Conservation (phyloP, 306 rosid species). For the Rosa rugosa region DNA sequence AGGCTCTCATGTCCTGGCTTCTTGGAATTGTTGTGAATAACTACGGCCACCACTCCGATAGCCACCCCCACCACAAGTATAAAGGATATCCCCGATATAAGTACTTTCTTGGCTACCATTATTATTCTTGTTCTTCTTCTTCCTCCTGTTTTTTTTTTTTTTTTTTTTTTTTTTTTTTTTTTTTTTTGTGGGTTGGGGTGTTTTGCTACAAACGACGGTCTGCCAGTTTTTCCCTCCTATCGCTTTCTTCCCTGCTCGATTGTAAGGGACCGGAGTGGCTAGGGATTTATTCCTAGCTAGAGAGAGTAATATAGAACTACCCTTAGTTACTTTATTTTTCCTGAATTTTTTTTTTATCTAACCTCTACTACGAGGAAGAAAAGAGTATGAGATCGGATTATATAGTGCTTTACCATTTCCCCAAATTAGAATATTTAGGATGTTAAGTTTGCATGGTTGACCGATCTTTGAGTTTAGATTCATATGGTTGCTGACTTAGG, state of each 20-base stretch:
- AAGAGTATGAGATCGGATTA: background rate
- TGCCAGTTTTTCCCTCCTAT: slow-evolving; percentile 20
- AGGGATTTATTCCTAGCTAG: background rate
- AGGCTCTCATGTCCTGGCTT: background rate
- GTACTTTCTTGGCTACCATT: slow-evolving; percentile 41
- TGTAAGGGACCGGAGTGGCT: background rate
- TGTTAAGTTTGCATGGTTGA: slow-evolving; percentile 19
- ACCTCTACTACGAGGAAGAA: background rate
- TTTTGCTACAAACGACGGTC: background rate
- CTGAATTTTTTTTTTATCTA: background rate
- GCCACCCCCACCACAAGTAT: slow-evolving; percentile 69
- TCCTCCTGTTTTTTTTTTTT: background rate
- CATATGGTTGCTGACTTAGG: background rate
- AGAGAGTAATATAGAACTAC: background rate
- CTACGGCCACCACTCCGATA: slow-evolving; percentile 39
- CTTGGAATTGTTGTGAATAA: slow-evolving; percentile 23
- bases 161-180: background rate
- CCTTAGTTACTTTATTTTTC: background rate
- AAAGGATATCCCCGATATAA: slow-evolving; percentile 46
- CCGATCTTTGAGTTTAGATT: slow-evolving; percentile 8
- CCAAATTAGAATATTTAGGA: slow-evolving; percentile 12
- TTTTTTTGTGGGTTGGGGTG: no score
- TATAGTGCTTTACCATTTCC: background rate
- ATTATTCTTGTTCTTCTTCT: background rate
- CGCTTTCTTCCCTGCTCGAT: background rate